Percentiles rank a stretch among this genome's conserved stretches.
These are phyloP conservation scores for Corymbia calophylla DNA, from an alignment of 441 rosid genomes.

Conservation along the genomic window DNA sequence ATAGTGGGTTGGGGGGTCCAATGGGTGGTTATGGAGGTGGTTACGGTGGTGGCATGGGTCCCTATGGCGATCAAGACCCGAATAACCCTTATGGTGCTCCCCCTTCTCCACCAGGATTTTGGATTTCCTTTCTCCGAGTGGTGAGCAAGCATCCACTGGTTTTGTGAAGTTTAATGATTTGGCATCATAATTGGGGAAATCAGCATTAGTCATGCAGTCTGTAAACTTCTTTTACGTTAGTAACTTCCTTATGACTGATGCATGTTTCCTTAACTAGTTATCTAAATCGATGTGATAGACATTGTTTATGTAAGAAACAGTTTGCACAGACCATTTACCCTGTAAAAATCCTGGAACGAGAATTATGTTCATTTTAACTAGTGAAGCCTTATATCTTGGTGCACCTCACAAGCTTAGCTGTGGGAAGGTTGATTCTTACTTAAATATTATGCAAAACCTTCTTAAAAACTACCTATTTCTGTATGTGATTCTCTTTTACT, in stretches of 20 bases:
- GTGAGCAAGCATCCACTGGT: slow-evolving; percentile 25
- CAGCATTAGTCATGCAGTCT: background rate
- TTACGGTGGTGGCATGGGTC: slow-evolving; percentile 64
- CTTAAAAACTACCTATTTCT: background rate
- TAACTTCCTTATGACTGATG: background rate
- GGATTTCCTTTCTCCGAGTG: slow-evolving; percentile 93
- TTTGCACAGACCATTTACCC: background rate
- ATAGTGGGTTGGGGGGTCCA: slow-evolving; percentile 52
- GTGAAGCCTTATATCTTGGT: background rate
- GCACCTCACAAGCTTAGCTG: background rate
- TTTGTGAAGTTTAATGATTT: background rate
- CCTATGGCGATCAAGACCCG: slow-evolving; percentile 86
- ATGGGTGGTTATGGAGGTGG: slow-evolving; percentile 23
- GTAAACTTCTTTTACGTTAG: background rate
- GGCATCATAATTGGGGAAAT: background rate
- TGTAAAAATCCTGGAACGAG: background rate
- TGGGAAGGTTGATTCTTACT: background rate
- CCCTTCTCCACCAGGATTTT: slow-evolving; percentile 89
- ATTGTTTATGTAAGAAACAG: background rate
- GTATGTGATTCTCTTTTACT: background rate
- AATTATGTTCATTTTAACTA: background rate
- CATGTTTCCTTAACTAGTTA: background rate
- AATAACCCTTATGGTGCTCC: slow-evolving; percentile 83
- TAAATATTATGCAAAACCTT: background rate
- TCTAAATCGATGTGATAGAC: background rate